Conservation (phyloP, 176 grass and related monocot genomes). For the Cymbopogon citratus region DNA sequence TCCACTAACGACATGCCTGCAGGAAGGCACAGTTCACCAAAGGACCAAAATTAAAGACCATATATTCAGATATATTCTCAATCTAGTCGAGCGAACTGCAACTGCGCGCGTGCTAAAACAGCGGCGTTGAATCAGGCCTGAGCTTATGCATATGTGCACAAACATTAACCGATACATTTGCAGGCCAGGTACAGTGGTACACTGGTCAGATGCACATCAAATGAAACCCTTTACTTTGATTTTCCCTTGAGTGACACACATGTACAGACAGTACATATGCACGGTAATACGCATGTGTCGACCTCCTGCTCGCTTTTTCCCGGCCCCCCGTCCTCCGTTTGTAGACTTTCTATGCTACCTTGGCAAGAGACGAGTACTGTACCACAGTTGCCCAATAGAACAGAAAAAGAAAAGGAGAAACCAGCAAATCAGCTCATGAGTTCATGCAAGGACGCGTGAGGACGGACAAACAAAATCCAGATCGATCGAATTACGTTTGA, state of each 20-base stretch:
- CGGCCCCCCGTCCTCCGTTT: background rate
- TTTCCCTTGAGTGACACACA: background rate
- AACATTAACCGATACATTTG: background rate
- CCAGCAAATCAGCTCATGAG: slow-evolving; percentile 1
- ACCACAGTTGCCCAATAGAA: slow-evolving; percentile 17
- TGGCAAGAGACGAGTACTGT: background rate
- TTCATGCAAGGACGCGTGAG: slow-evolving; percentile 27
- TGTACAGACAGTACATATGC: background rate
- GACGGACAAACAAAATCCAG: background rate
- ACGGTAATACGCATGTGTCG: background rate
- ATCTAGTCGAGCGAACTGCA: background rate
- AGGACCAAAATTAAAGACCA: background rate
- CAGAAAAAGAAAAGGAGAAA: background rate
- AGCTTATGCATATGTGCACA: background rate
- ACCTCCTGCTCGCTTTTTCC: slow-evolving; percentile 1
- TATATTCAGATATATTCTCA: background rate
- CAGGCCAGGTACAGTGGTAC: background rate
- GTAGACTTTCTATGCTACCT: slow-evolving; percentile 6
- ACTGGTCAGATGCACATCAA: background rate
- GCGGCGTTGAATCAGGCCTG: background rate
- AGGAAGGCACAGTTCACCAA: background rate
- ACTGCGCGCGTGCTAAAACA: background rate
- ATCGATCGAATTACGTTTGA: background rate
- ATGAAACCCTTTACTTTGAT: too few relatives aligned
- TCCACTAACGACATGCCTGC: background rate